Evolutionary conservation across 768 basidiomycete species (phyloP).

Genomic region (Royoungia palumana): DNA sequence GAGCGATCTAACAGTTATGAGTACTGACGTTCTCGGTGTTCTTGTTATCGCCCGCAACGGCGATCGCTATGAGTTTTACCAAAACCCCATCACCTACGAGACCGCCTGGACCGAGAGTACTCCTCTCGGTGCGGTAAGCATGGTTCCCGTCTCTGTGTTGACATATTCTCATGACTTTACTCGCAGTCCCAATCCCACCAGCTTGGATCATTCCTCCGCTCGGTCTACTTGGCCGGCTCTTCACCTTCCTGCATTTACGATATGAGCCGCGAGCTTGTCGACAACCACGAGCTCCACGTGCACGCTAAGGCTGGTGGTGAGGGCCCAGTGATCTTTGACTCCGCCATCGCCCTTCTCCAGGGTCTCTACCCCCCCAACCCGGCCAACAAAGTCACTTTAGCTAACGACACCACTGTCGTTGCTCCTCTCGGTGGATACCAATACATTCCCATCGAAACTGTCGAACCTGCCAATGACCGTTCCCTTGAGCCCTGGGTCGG

Average conservation of each 20-base stretch:
- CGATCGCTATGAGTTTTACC: conserved; percentile 65
- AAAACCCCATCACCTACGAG: conserved; percentile 68
- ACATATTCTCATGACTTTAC: neutral
- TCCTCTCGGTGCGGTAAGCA: conserved; percentile 67
- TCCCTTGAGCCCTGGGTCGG: conserved; percentile 79
- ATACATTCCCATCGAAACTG: conserved; percentile 86
- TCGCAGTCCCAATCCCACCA: conserved; percentile 61
- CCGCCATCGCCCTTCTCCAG: conserved; percentile 79
- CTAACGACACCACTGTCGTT: conserved; percentile 68
- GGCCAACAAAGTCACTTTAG: conserved; percentile 69
- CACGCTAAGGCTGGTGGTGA: conserved; percentile 83
- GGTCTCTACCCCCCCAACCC: conserved; percentile 82
- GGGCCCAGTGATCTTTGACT: conserved; percentile 84
- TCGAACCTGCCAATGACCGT: conserved; percentile 79
- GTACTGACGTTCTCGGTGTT: conserved; percentile 64
- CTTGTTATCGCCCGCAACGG: conserved; percentile 78
- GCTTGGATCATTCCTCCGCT: conserved; percentile 60
- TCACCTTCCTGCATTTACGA: conserved; percentile 67
- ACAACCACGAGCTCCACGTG: conserved; percentile 70
- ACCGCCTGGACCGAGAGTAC: conserved; percentile 64
- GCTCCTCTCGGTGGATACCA: conserved; percentile 83
- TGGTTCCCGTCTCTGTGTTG: neutral
- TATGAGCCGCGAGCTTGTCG: conserved; percentile 64
- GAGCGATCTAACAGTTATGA: conserved; percentile 20
- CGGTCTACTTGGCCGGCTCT: conserved; percentile 61